Percentiles rank a stretch among this genome's conserved stretches.
Evolutionary conservation across 306 rosid genomes (phyloP).

Genomic region (Vachellia collinsii): DNA sequence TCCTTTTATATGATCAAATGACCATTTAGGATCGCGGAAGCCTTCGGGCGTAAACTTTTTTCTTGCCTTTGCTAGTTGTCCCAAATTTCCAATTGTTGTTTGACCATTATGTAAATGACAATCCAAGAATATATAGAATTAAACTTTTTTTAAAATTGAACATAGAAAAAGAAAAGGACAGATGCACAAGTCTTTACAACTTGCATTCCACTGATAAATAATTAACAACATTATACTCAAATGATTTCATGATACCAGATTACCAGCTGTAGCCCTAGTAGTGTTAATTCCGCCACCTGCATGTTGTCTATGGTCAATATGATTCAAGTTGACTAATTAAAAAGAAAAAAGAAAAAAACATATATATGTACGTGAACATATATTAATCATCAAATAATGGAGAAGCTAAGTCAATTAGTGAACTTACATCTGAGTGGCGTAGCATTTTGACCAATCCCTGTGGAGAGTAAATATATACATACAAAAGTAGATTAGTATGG

Average conservation of each 20-base stretch:
- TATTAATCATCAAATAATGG: constrained; percentile 19
- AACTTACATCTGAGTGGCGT: constrained; percentile 15
- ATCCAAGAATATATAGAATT: not conserved
- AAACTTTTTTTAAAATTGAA: not conserved
- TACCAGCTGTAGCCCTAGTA: not conserved
- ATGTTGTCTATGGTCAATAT: not conserved
- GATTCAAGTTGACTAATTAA: not conserved
- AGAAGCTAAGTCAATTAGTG: constrained; percentile 39
- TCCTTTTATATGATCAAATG: not conserved
- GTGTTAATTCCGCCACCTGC: not conserved
- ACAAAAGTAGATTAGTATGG: constrained; percentile 6
- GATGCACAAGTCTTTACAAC: not conserved
- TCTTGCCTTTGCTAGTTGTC: not conserved
- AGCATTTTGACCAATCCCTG: constrained; percentile 39
- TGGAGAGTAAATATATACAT: constrained; percentile 40
- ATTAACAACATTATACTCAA: not conserved
- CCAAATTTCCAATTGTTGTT: not conserved
- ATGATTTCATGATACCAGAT: not conserved
- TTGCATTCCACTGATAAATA: not conserved
- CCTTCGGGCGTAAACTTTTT: not conserved
- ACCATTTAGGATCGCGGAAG: not conserved
- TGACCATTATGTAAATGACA: not conserved
- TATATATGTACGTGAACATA: too few relatives aligned
- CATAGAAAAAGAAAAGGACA: not conserved
- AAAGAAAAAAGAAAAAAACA: too few relatives aligned